Base-by-base conservation (phyloP, 257 asterid species). In the Schizonepeta tenuifolia region DNA sequence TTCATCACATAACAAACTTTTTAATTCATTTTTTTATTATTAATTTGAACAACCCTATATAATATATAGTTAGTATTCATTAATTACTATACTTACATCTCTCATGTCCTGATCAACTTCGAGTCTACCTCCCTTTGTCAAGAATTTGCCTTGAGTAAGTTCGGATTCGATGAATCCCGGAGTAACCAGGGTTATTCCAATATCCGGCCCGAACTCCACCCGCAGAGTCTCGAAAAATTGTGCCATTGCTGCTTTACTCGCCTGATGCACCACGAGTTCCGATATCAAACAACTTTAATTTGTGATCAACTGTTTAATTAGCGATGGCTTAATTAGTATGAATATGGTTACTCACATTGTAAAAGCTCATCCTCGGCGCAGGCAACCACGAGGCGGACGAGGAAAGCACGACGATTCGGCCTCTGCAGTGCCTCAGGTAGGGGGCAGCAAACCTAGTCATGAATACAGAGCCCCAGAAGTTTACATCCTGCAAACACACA, bases 121-220 rank as follows among this genome's bases (percentile, higher is more conserved):
- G 3, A 78, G 75, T 49, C 76, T 69, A 50, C 92, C 90, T 17
- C 67, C 87, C 28, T 67, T 77, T 69, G 71, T 77, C 10, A 85
- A 44, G 78, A 78, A 80, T 73, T 89, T 89, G 58, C 93, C 96
- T 75, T 82, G 85, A 0, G 91, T 83, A 20, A 84, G 77, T 43
- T 91, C 95, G 0, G 97, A 91, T 38, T 89, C 97, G 0, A 74
- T 65, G 78, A 80, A 75, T 10, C 96, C 96, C 0, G 95, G 95
- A 0, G 87, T 85, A 10, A 86, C 96, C 0, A 88, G 80, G 2
- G 95, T 87, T 7, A 89, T 77, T 18, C 96, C 92, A 0, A 89
- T 67, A 36, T 83, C 90, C 0, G 96, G 82, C 6, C 96, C 92
- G 13, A 92, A 74, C 63, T 92, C 96, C 12, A 85, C 90, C 71